phyloP scores from a whole-genome alignment of 345 rosid species.

The Brassica juncea region DNA sequence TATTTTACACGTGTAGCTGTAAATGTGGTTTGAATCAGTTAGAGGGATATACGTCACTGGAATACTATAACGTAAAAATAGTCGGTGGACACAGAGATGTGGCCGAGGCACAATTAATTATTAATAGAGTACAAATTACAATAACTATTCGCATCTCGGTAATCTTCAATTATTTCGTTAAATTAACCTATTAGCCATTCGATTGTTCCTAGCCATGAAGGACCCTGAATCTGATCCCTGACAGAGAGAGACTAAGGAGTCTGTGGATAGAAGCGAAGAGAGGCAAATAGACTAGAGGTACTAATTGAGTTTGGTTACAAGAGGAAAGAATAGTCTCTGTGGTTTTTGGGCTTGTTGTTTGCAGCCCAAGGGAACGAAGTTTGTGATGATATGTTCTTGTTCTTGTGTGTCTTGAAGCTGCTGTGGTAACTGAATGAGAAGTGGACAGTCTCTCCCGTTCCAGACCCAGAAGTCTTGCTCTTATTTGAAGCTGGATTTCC shows the following conservation, averaged over 20 bases:
- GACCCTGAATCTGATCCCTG: constrained; percentile 58
- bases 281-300: constrained; percentile 1
- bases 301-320: background rate
- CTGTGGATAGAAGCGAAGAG: constrained; percentile 78
- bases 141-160: background rate
- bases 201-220: constrained; percentile 72
- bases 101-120: background rate
- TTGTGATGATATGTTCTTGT: constrained; percentile 55
- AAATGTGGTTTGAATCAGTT: background rate
- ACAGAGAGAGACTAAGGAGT: constrained; percentile 63
- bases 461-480: too few species aligned
- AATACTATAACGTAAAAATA: background rate
- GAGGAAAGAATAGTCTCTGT: background rate
- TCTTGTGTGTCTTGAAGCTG: too few species aligned
- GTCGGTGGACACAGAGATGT: background rate
- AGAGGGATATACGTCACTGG: background rate
- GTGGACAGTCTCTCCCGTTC: too few species aligned
- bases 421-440: too few species aligned
- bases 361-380: constrained; percentile 54
- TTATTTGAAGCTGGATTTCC: too few species aligned
- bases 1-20: constrained; percentile 19
- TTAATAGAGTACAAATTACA: background rate
- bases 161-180: background rate
- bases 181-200: background rate
- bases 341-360: constrained; percentile 1